Base-by-base conservation (phyloP, 2,329 filamentous ascomycete species). In the Rhynchosporium secalis region DNA sequence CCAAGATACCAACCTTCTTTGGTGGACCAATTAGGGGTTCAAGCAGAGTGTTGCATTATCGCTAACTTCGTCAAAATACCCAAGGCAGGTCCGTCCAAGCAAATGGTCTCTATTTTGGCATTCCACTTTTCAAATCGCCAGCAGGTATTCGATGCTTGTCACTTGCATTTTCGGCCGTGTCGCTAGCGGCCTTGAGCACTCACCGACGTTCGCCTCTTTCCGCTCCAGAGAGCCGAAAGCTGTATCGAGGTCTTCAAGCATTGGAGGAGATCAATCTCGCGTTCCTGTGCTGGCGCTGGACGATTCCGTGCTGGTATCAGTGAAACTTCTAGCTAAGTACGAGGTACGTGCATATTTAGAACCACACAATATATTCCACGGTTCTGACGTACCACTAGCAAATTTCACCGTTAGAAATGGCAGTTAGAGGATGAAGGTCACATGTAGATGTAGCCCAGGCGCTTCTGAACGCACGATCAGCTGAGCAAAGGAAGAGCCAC, bases 381-480 rank as follows among this genome's bases (percentile, higher is more conserved):
- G 40, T n/a, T 31, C 33, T 62, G 20, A 59, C 36, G 9, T 48
- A 10, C 43, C 15, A 52, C n/a, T 61, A 84, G 69, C 65, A 69
- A 65, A 56, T 86, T 79, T 2, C 80, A 81, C 9, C 81, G 79
- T 60, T 78, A 82, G 47, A 83, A 48, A 73, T 83, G 63, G 80
- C 80, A 15, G 79, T 80, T 70, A 74, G 80, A 52, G 82, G 82
- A 1, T 87, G 84, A 84, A 81, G 82, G 3, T 84, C 83, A 8
- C 84, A 87, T 64, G 79, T 82, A 9, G 81, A 85, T 62, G 84
- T 83, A 7, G 84, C 84, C n/a, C 80, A 86, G 38, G 80, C 84
- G 65, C 75, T 86, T 0, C 80, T 84, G 57, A 82, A 82, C 69
- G 77, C 78, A 1, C 78, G 84, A 28, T 36, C 49, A 26, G 49